Percentiles rank a stretch among this genome's conserved stretches.
phyloP scores from a whole-genome alignment of 139 green algal genomes.

The Coccomyxa sp. region DNA sequence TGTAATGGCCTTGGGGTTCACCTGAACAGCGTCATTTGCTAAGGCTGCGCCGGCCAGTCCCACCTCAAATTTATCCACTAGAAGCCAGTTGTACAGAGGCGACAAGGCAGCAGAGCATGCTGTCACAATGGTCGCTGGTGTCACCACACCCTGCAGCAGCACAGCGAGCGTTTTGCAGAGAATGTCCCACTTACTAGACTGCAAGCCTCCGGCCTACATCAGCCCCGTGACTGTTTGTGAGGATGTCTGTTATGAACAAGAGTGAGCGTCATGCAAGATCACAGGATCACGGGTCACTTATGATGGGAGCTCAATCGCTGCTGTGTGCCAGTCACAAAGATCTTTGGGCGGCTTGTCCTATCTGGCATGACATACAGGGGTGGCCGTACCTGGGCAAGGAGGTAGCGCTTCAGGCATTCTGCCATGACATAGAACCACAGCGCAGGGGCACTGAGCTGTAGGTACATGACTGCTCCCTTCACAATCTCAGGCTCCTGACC shows the following conservation, averaged over 20 bases:
- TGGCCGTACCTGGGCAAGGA: conserved; percentile 23
- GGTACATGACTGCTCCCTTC: neutral
- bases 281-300: too few relatives aligned
- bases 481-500: conserved; percentile 1
- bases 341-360: too few relatives aligned
- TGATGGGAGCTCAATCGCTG: too few relatives aligned
- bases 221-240: too few relatives aligned
- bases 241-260: too few relatives aligned
- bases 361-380: too few relatives aligned
- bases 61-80: conserved; percentile 27
- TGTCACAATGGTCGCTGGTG: conserved; percentile 29
- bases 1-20: neutral
- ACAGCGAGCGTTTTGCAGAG: too few relatives aligned
- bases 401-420: conserved; percentile 49
- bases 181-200: too few relatives aligned
- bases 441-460: conserved; percentile 16
- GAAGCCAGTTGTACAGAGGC: conserved; percentile 31
- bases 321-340: too few relatives aligned
- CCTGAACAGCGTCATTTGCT: conserved; percentile 44
- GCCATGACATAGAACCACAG: conserved; percentile 27
- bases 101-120: conserved; percentile 10
- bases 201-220: too few relatives aligned
- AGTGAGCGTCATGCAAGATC: too few relatives aligned
- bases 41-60: conserved; percentile 58
- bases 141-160: conserved; percentile 42